phyloP scores from a whole-genome alignment of 352 stramenopile species.

The Phytophthora capsici region DNA sequence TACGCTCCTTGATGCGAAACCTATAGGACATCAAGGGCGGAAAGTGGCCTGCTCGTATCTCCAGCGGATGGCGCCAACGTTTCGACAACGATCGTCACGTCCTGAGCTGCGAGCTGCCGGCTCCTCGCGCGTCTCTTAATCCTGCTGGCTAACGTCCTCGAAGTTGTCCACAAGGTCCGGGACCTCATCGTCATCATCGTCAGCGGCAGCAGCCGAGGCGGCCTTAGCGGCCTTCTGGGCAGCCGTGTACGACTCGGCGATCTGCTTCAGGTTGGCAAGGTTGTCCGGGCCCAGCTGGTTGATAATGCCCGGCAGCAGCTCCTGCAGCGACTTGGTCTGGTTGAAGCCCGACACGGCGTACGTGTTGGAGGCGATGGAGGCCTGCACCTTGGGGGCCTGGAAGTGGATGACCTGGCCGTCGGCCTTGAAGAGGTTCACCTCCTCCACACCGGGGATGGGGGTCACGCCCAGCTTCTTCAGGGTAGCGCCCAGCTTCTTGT shows the following conservation, averaged over 20 bases:
- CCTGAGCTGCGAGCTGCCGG: slow-evolving; percentile 16
- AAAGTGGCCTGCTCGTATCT: slow-evolving; percentile 13
- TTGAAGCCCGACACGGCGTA: slow-evolving; percentile 96
- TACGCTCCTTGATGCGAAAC: slow-evolving; percentile 54
- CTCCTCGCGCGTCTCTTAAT: slow-evolving; percentile 56
- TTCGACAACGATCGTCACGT: slow-evolving; percentile 10
- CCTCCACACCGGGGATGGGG: slow-evolving; percentile 98
- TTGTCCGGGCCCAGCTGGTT: slow-evolving; percentile 98
- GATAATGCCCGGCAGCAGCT: slow-evolving; percentile 98
- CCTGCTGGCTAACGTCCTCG: slow-evolving; percentile 95
- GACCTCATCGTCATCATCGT: slow-evolving; percentile 96
- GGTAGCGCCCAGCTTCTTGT: slow-evolving; percentile 97
- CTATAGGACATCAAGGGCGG: slow-evolving; percentile 40
- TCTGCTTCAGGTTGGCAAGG: slow-evolving; percentile 95
- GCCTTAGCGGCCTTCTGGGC: slow-evolving; percentile 83
- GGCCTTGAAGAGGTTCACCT: slow-evolving; percentile 99
- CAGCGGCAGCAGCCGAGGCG: slow-evolving; percentile 51
- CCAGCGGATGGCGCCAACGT: background rate
- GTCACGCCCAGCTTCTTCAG: slow-evolving; percentile 99
- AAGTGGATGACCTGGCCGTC: slow-evolving; percentile 99
- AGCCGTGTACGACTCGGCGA: slow-evolving; percentile 90
- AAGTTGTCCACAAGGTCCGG: slow-evolving; percentile 99
- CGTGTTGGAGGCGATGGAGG: slow-evolving; percentile 97
- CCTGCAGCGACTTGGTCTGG: slow-evolving; percentile 97
- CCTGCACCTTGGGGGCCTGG: slow-evolving; percentile 97